Percentiles rank a stretch among this genome's conserved stretches.
Conservation (phyloP, 228 moss, liverwort and hornwort species). For the Sphagnum magellanicum region DNA sequence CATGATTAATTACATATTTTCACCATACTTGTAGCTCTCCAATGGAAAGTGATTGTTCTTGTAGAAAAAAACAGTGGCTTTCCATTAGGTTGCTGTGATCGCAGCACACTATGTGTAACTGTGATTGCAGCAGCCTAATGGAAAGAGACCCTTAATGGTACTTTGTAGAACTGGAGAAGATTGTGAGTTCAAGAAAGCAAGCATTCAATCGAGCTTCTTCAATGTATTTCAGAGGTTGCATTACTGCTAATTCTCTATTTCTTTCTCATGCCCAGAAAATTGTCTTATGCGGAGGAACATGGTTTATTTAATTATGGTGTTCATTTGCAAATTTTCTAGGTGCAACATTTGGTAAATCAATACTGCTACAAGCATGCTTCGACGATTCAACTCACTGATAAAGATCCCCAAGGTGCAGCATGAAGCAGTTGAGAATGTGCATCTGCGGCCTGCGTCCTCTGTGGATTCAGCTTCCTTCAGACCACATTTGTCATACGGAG, state of each 20-base stretch:
- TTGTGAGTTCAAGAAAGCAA: background rate
- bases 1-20: no score
- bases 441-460: slow-evolving; percentile 32
- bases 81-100: no score
- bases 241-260: slow-evolving; percentile 11
- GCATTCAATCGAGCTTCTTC: background rate
- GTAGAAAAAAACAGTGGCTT: no score
- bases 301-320: no score
- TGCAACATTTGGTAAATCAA: no score
- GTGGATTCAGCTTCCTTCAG: slow-evolving; percentile 32
- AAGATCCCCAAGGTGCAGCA: slow-evolving; percentile 36
- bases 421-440: slow-evolving; percentile 17
- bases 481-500: slow-evolving; percentile 1
- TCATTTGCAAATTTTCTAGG: no score
- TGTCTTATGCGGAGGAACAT: no score
- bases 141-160: background rate
- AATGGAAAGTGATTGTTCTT: no score
- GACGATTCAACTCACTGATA: slow-evolving; percentile 54
- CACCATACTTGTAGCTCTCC: no score
- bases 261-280: no score
- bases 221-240: slow-evolving; percentile 9
- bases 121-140: background rate
- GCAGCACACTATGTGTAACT: no score
- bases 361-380: slow-evolving; percentile 25
- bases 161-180: background rate